Percentiles rank a stretch among this genome's conserved stretches.
phyloP scores from a whole-genome alignment of 2,329 filamentous ascomycete genomes.

The Colletotrichum liaoningense region DNA sequence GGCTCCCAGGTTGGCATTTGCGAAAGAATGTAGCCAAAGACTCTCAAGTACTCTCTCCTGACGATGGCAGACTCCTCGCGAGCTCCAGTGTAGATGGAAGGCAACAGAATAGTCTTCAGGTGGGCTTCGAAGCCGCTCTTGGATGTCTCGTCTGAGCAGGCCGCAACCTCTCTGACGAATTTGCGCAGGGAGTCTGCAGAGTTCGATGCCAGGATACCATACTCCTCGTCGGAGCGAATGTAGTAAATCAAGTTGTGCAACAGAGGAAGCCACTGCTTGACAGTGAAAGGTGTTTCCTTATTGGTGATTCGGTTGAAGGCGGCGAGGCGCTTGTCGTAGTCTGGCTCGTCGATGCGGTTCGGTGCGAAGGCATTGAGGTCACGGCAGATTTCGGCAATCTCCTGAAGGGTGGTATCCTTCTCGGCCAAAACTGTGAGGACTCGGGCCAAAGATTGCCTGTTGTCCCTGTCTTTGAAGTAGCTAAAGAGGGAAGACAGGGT shows the following conservation, averaged over 20 bases:
- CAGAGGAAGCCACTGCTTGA: conserved; percentile 86
- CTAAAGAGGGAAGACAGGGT: conserved; percentile 86
- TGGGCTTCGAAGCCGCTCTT: conserved; percentile 66
- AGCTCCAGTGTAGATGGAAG: conserved; percentile 80
- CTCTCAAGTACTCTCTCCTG: conserved; percentile 81
- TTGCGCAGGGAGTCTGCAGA: conserved; percentile 83
- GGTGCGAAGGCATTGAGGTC: conserved; percentile 84
- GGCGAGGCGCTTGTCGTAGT: conserved; percentile 84
- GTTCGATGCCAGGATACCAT: conserved; percentile 83
- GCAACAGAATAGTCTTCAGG: conserved; percentile 74
- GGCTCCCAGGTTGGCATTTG: conserved; percentile 76
- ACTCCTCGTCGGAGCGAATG: conserved; percentile 87
- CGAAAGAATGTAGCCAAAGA: conserved; percentile 83
- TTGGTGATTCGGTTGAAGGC: conserved; percentile 81
- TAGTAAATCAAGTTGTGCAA: conserved; percentile 91
- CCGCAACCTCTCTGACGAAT: conserved; percentile 75
- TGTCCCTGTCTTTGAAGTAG: conserved; percentile 86
- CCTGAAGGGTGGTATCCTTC: conserved; percentile 68
- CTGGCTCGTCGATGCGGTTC: conserved; percentile 82
- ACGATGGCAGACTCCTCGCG: conserved; percentile 86
- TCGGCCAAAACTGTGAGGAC: conserved; percentile 79
- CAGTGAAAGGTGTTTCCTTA: conserved; percentile 68
- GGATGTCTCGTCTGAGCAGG: conserved; percentile 51
- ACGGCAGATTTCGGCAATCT: conserved; percentile 77
- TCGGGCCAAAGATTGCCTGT: conserved; percentile 78